Evolutionary conservation across 108 stramenopile species (phyloP), one percentile per base, ranked within the genome.

Genomic region (Mayamaea pseudoterrestris): DNA sequence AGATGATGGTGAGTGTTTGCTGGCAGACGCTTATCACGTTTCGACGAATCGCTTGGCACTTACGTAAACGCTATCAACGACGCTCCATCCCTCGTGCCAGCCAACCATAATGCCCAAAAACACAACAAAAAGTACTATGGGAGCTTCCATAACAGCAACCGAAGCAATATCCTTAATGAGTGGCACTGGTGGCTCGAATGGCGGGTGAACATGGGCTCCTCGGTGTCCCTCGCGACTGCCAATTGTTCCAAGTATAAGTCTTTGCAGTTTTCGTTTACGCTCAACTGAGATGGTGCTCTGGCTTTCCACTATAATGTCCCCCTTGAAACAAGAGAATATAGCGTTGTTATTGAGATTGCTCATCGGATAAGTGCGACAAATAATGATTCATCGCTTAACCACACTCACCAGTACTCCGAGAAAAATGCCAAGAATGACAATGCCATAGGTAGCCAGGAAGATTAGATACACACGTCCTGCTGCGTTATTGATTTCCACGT

Each of bases 401-500:
- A n/a, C n/a, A n/a, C n/a, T n/a, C n/a, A n/a, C n/a, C n/a, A n/a
- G n/a, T 43, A 67, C 50, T 13, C 66, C 60, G 23, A 61, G 32
- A 20, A 51, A 50, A 1, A 60, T 27, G 2, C 58, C 66, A 41
- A 67, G 28, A 23, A 60, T 31, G 8, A 49, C 28, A 18, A 67
- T 51, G 21, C 66, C 66, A 40, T 40, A 58, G 5, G 59, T 24
- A 5, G 39, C 39, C 37, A 71, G 71, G 21, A 70, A 31, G 27
- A 64, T 41, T 5, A 54, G 58, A 14, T 59, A 50, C 1, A 67
- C 21, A 12, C 49, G 37, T 26, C 52, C 66, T 7, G 34, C 1
- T 6, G 50, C 36, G 8, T 47, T 43, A 4, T 43, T 9, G 0
- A 69, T 68, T 42, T 14, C 14, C 44, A 67, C 23, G 41, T 75